phyloP scores from a whole-genome alignment of 139 green algal species.

The Coccomyxa sp. region DNA sequence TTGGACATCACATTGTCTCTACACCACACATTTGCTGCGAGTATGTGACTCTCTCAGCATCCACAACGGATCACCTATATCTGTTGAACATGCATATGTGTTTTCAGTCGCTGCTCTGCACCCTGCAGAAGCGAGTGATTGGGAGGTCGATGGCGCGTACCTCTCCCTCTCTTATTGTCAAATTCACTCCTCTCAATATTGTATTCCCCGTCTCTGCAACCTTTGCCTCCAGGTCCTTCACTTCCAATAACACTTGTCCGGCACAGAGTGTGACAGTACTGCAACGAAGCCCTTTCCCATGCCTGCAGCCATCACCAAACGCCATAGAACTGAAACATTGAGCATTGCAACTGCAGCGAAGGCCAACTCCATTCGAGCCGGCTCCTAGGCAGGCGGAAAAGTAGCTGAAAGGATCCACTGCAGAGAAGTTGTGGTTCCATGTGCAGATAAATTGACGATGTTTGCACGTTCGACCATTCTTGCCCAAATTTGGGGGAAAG shows the following conservation, averaged over 20 bases:
- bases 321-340: not conserved
- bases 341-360: not conserved
- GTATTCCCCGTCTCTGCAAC: constrained; percentile 50
- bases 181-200: constrained; percentile 91
- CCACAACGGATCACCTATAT: not conserved
- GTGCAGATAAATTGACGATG: not conserved
- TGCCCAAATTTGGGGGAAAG: not conserved
- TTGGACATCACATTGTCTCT: not conserved
- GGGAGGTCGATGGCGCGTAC: constrained; percentile 1
- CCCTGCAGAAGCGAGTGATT: not conserved
- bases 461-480: not conserved
- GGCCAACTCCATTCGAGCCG: not conserved
- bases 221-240: constrained; percentile 72
- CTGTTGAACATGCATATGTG: not conserved
- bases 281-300: not conserved
- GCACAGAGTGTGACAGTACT: not conserved
- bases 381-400: not conserved
- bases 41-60: not conserved
- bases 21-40: not conserved
- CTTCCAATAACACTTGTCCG: constrained; percentile 58
- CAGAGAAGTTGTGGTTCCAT: not conserved
- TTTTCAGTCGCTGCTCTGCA: not conserved
- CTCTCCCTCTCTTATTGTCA: constrained; percentile 83
- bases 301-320: not conserved
- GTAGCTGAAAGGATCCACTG: not conserved